Evolutionary conservation across 2,329 filamentous ascomycete genomes (phyloP).

Genomic region (Aspergillus fijiensis): DNA sequence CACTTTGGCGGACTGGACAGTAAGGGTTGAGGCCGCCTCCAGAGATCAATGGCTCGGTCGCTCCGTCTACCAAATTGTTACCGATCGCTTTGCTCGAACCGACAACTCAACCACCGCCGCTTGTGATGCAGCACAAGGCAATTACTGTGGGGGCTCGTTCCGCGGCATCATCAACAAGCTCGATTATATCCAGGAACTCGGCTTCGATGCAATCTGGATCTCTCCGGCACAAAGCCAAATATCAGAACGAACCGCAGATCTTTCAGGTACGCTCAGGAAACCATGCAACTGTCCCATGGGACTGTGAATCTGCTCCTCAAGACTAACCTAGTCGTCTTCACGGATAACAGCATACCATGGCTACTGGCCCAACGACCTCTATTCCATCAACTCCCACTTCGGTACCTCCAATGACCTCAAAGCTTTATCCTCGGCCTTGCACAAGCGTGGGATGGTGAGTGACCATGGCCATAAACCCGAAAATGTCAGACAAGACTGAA

Average conservation of each 20-base stretch:
- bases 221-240: not conserved
- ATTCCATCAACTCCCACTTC: slow-evolving; percentile 55
- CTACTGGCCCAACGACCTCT: slow-evolving; percentile 51
- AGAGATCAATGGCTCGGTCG: slow-evolving; percentile 36
- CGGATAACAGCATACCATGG: slow-evolving; percentile 40
- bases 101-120: slow-evolving; percentile 34
- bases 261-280: not conserved
- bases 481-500: not conserved
- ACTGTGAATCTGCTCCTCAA: too few species aligned
- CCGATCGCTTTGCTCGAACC: slow-evolving; percentile 43
- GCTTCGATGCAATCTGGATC: slow-evolving; percentile 40
- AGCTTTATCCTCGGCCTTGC: slow-evolving; percentile 55
- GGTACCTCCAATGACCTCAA: slow-evolving; percentile 61
- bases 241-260: not conserved
- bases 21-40: slow-evolving; percentile 2
- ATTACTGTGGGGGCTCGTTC: slow-evolving; percentile 50
- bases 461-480: not conserved
- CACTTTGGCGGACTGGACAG: not conserved
- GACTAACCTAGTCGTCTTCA: not conserved
- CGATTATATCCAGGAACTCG: slow-evolving; percentile 49
- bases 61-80: slow-evolving; percentile 47
- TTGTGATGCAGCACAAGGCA: slow-evolving; percentile 20
- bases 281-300: too few species aligned
- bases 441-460: slow-evolving; percentile 51
- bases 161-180: slow-evolving; percentile 47